These are phyloP conservation scores for Fusarium tuaranense DNA, from an alignment of 2,329 filamentous ascomycete species.

Conservation along the genomic window DNA sequence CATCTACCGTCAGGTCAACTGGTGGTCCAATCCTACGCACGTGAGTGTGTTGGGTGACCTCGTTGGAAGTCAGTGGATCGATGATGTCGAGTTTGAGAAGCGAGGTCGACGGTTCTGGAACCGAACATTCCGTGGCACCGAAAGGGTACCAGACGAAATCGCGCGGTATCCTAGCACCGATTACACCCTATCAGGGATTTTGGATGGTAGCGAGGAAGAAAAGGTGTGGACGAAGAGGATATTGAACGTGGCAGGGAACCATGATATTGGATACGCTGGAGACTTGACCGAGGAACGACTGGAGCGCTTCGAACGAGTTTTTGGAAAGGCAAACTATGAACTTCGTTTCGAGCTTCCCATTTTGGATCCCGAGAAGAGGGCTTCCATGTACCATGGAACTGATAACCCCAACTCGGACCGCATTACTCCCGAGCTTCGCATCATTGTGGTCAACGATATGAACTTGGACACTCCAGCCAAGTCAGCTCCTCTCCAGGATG, in stretches of 20 bases:
- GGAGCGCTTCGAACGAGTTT: constrained; percentile 83
- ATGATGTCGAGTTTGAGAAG: constrained; percentile 82
- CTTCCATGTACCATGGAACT: constrained; percentile 56
- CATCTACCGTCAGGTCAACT: constrained; percentile 85
- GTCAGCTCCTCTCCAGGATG: constrained; percentile 73
- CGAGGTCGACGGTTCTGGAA: constrained; percentile 84
- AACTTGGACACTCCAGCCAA: constrained; percentile 89
- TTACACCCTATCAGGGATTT: constrained; percentile 62
- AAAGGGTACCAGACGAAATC: constrained; percentile 70
- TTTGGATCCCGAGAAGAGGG: constrained; percentile 51
- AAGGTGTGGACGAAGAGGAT: constrained; percentile 78
- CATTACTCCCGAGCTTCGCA: constrained; percentile 76
- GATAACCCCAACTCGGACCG: constrained; percentile 60
- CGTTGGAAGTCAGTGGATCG: constrained; percentile 95
- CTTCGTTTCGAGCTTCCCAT: constrained; percentile 75
- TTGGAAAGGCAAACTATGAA: constrained; percentile 93
- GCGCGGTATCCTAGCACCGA: constrained; percentile 61
- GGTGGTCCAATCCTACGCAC: constrained; percentile 89
- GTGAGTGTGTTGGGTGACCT: constrained; percentile 91
- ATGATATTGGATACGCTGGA: constrained; percentile 96
- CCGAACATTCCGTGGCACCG: constrained; percentile 77
- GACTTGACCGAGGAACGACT: constrained; percentile 84
- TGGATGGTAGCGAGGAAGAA: constrained; percentile 58
- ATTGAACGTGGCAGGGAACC: constrained; percentile 93
- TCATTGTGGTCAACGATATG: constrained; percentile 92